Percentiles rank a stretch among this genome's conserved stretches.
Conservation (phyloP, 108 stramenopile species). For the Cyclotella atomus region DNA sequence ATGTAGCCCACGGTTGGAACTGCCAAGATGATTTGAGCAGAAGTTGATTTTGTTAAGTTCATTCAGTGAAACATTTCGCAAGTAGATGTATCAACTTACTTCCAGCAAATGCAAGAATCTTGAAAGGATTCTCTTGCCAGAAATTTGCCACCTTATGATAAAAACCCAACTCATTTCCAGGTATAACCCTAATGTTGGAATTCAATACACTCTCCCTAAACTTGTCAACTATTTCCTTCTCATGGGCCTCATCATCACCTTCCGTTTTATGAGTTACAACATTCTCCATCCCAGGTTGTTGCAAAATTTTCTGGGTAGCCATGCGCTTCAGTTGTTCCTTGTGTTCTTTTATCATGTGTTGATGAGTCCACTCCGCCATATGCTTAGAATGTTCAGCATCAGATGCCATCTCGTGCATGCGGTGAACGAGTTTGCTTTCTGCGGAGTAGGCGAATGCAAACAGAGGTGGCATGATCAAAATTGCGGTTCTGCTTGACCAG, state of each 20-base stretch:
- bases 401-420: slow-evolving; percentile 75
- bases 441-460: slow-evolving; percentile 71
- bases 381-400: slow-evolving; percentile 66
- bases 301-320: slow-evolving; percentile 43
- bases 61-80: too few relatives aligned
- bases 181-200: slow-evolving; percentile 77
- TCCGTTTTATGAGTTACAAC: not conserved
- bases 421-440: slow-evolving; percentile 66
- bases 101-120: slow-evolving; percentile 64
- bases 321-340: slow-evolving; percentile 34
- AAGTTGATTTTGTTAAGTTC: not conserved
- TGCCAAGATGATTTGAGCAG: slow-evolving; percentile 1
- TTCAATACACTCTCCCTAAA: slow-evolving; percentile 60
- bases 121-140: slow-evolving; percentile 81
- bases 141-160: slow-evolving; percentile 79
- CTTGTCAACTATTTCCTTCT: slow-evolving; percentile 38
- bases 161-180: slow-evolving; percentile 48
- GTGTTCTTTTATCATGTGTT: slow-evolving; percentile 46
- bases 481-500: slow-evolving; percentile 75
- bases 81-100: too few relatives aligned
- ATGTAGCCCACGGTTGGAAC: slow-evolving; percentile 75
- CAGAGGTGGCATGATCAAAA: slow-evolving; percentile 80
- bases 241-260: slow-evolving; percentile 24
- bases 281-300: slow-evolving; percentile 33
- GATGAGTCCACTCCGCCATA: slow-evolving; percentile 76